Evolutionary conservation across 257 asterid species (phyloP), one percentile per base, ranked within the genome.

Genomic region (Solanum pinnatisectum): DNA sequence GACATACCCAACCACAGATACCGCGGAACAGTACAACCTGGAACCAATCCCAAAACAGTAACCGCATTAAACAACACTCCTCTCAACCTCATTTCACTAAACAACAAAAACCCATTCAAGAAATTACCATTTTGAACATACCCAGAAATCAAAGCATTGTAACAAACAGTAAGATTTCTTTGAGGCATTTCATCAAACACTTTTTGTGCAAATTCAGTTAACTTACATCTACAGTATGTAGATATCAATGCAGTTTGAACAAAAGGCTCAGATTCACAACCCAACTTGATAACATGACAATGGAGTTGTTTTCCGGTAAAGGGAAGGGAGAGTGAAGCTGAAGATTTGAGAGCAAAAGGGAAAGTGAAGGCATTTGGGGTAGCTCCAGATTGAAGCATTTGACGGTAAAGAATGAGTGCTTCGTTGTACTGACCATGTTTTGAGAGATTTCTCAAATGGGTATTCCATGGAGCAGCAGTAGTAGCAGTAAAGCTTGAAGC

Each of bases 91-190:
- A 97, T 96, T 87, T 93, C 90, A 23, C 84, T n/a, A 6, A 95
- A 87, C 90, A 95, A 86, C 72, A 52, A 70, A 89, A 91, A 72
- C 36, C 94, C 99, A 39, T 91, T 86, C 11, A 83, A 79, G 74
- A 93, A 88, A 13, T 90, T 72, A 3, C 88, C 44, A 72, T 88
- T 90, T 76, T 82, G 93, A 63, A 94, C 93, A 65, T 91, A 90
- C 37, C 98, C 99, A 42, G 98, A 90, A 77, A 97, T 94, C 92
- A 97, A 89, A 77, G 99, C 94, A 87, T 96, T 97, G 90, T 95
- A 95, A 90, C 95, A 94, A 70, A 94, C 98, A 10, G 98, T 91
- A 22, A 89, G 86, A 39, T 87, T 90, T 88, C 77, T 83, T 9
- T 91, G 89, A 16, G 99, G 95, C 89, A 85, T 94, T 92, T 94